These are phyloP conservation scores for Hypoxylon fuscum DNA, from an alignment of 495 filamentous ascomycete genomes.

Conservation along the genomic window DNA sequence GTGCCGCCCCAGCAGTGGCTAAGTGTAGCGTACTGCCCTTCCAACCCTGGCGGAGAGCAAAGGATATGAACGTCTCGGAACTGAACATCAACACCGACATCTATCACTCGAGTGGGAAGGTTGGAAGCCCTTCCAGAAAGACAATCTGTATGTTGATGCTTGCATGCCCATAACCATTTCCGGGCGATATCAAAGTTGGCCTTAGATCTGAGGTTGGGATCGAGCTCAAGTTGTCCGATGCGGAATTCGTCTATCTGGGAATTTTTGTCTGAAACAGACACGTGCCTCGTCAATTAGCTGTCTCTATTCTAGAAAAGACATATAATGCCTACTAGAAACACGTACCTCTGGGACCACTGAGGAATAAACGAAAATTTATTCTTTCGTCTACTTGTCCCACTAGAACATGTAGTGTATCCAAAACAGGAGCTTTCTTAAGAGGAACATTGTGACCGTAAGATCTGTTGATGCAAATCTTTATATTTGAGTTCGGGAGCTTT, in stretches of 20 bases:
- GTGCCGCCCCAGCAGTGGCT: conserved; percentile 9
- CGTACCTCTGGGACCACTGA: too few relatives aligned
- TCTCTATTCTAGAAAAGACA: too few relatives aligned
- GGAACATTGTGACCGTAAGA: too few relatives aligned
- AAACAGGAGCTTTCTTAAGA: too few relatives aligned
- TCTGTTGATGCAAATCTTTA: too few relatives aligned
- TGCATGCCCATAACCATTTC: background rate
- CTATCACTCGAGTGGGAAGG: background rate
- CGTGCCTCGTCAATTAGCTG: too few relatives aligned
- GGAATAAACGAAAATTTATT: too few relatives aligned
- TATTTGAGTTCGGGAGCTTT: too few relatives aligned
- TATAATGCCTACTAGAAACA: too few relatives aligned
- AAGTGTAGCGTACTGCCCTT: background rate
- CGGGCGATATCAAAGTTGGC: background rate
- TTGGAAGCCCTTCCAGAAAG: background rate
- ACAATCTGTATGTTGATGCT: background rate
- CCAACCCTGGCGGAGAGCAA: background rate
- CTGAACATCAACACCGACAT: background rate
- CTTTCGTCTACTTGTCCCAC: too few relatives aligned
- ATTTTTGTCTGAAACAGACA: too few relatives aligned
- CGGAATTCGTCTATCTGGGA: background rate
- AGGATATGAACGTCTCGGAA: background rate
- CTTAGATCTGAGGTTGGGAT: background rate
- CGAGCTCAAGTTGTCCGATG: background rate
- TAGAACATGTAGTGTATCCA: too few relatives aligned